phyloP scores from a whole-genome alignment of 768 basidiomycete genomes.

The Leccinum aurantiacum region DNA sequence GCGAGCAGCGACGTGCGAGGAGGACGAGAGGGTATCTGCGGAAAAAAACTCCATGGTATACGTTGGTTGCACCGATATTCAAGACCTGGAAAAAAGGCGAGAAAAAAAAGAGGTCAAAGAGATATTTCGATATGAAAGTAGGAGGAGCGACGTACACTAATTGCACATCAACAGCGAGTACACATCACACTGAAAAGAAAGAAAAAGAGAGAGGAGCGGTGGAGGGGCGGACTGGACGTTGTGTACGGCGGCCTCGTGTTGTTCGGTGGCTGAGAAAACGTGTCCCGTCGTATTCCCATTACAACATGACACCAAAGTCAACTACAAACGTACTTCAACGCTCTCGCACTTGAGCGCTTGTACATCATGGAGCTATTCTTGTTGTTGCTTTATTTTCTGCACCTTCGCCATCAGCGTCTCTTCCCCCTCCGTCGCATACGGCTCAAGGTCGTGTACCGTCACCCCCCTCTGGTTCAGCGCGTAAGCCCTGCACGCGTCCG shows the following conservation, averaged over 20 bases:
- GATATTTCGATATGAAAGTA: neutral
- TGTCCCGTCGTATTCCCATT: conserved; percentile 30
- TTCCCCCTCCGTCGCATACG: conserved; percentile 55
- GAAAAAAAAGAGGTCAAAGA: conserved; percentile 2
- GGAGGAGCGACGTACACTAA: conserved; percentile 14
- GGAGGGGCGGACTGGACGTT: conserved; percentile 10
- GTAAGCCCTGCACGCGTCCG: conserved; percentile 67
- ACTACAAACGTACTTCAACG: neutral
- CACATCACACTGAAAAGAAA: conserved; percentile 23
- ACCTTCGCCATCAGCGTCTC: conserved; percentile 45
- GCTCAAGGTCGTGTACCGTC: conserved; percentile 59
- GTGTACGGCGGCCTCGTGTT: conserved; percentile 31
- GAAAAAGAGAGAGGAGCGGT: neutral
- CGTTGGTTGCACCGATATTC: conserved; percentile 32
- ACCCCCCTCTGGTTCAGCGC: conserved; percentile 62
- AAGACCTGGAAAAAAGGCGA: conserved; percentile 26
- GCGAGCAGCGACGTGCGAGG: conserved; percentile 12
- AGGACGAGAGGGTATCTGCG: conserved; percentile 30
- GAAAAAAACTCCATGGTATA: conserved; percentile 34
- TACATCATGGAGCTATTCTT: neutral
- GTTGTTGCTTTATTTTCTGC: neutral
- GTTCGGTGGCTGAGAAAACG: conserved; percentile 38
- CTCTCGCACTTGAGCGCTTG: neutral
- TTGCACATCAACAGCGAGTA: conserved; percentile 26
- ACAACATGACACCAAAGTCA: neutral